phyloP scores from a whole-genome alignment of 805 yeast genomes.

The Sugiyamaella mastotermitis region DNA sequence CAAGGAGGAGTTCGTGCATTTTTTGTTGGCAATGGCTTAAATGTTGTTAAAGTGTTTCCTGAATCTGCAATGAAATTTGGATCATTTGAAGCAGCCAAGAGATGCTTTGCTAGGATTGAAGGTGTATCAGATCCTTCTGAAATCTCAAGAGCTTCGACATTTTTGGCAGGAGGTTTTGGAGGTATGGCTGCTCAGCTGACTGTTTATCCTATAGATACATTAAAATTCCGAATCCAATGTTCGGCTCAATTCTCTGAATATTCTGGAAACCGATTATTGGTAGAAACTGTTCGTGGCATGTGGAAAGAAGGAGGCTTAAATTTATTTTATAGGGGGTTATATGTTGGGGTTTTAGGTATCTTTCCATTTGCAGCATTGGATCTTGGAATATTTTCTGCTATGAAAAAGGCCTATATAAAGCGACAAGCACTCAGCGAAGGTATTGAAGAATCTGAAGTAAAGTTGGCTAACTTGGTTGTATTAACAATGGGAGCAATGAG shows the following conservation, averaged over 20 bases:
- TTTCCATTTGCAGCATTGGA: conserved; percentile 98
- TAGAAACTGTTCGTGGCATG: conserved; percentile 70
- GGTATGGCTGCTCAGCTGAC: conserved; percentile 91
- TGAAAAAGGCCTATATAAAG: conserved; percentile 68
- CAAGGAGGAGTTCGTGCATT: conserved; percentile 86
- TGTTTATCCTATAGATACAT: conserved; percentile 92
- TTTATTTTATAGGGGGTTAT: conserved; percentile 79
- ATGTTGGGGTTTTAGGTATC: conserved; percentile 90
- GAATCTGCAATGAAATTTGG: conserved; percentile 98
- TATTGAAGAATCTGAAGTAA: conserved; percentile 58
- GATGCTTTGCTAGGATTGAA: conserved; percentile 64
- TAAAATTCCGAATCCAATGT: conserved; percentile 90
- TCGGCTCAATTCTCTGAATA: conserved; percentile 64
- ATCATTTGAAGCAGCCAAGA: conserved; percentile 82
- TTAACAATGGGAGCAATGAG: conserved; percentile 90
- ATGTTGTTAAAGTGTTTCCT: conserved; percentile 90
- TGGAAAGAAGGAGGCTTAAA: conserved; percentile 70
- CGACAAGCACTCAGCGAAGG: conserved; percentile 52
- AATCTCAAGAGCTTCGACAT: conserved; percentile 71
- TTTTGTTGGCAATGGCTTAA: conserved; percentile 92
- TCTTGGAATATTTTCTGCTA: conserved; percentile 83
- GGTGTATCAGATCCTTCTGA: conserved; percentile 67
- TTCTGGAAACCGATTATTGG: conserved; percentile 55
- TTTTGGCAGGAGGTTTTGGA: conserved; percentile 91
- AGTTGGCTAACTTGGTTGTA: conserved; percentile 71